Percentiles rank a stretch among this genome's conserved stretches.
Evolutionary conservation across 441 rosid species (phyloP).

Genomic region (Pelargonium citronellum): DNA sequence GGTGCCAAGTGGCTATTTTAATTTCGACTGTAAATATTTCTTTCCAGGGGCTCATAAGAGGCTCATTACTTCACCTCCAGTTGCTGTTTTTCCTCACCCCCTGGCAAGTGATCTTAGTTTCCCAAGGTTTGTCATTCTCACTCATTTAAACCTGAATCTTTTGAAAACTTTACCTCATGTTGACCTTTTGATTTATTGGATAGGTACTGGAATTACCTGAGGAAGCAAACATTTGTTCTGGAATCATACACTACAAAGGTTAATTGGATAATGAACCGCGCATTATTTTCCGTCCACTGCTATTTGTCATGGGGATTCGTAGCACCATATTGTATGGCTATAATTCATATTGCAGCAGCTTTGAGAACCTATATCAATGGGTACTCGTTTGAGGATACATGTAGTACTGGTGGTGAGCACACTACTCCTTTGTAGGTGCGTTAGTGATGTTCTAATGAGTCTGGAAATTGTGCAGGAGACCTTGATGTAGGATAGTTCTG

Average conservation of each 20-base stretch:
- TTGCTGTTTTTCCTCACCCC: conserved; percentile 98
- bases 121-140: conserved; percentile 56
- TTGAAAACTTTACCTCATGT: conserved; percentile 9
- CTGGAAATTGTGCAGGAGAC: neutral
- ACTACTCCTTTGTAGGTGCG: conserved; percentile 27
- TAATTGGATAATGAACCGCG: conserved; percentile 90
- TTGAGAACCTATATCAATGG: conserved; percentile 63
- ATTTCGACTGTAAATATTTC: neutral
- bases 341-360: conserved; percentile 71
- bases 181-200: conserved; percentile 19
- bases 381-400: conserved; percentile 51
- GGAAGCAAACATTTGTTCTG: conserved; percentile 97
- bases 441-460: conserved; percentile 1
- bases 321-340: conserved; percentile 76
- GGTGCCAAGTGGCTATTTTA: too few species aligned
- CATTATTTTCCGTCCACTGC: conserved; percentile 72
- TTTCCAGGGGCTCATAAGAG: conserved; percentile 78
- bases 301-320: conserved; percentile 99
- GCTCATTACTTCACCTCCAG: conserved; percentile 97
- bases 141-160: conserved; percentile 14
- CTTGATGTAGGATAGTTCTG: too few species aligned
- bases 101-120: conserved; percentile 91
- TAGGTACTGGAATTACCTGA: conserved; percentile 98
- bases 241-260: conserved; percentile 84
- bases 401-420: conserved; percentile 66